Percentiles rank a stretch among this genome's conserved stretches.
phyloP scores from a whole-genome alignment of 2,329 filamentous ascomycete species.

The Tolypocladium ovalisporum region DNA sequence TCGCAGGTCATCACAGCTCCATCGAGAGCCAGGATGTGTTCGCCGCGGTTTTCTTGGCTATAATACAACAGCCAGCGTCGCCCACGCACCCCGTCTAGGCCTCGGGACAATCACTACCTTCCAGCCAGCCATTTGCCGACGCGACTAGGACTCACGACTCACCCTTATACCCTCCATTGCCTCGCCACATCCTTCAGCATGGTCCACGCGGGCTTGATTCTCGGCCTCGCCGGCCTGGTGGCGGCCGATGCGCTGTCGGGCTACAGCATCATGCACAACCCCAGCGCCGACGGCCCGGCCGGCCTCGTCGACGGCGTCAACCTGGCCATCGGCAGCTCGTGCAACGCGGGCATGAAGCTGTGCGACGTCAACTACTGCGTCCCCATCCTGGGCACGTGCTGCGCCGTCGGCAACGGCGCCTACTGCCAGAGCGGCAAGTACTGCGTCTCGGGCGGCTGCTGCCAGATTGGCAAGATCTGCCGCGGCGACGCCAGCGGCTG shows the following conservation, averaged over 20 bases:
- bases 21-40: neutral
- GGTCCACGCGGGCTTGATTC: constrained; percentile 14
- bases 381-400: constrained; percentile 16
- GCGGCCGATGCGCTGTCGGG: constrained; percentile 7
- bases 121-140: neutral
- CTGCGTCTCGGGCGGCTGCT: constrained; percentile 20
- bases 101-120: neutral
- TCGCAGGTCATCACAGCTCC: neutral
- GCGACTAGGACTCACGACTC: neutral
- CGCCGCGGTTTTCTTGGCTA: neutral
- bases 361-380: constrained; percentile 21
- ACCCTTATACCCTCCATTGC: neutral
- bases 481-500: constrained; percentile 2
- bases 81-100: neutral
- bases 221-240: constrained; percentile 13
- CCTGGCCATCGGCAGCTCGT: constrained; percentile 9
- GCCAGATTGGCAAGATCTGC: constrained; percentile 13
- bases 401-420: constrained; percentile 12
- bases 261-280: constrained; percentile 1
- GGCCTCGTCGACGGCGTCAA: constrained; percentile 1
- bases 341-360: constrained; percentile 8
- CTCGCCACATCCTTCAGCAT: constrained; percentile 6
- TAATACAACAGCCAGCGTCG: neutral
- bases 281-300: constrained; percentile 8
- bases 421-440: constrained; percentile 20